phyloP scores from a whole-genome alignment of 805 yeast genomes.

The Huiozyma naganishii region DNA sequence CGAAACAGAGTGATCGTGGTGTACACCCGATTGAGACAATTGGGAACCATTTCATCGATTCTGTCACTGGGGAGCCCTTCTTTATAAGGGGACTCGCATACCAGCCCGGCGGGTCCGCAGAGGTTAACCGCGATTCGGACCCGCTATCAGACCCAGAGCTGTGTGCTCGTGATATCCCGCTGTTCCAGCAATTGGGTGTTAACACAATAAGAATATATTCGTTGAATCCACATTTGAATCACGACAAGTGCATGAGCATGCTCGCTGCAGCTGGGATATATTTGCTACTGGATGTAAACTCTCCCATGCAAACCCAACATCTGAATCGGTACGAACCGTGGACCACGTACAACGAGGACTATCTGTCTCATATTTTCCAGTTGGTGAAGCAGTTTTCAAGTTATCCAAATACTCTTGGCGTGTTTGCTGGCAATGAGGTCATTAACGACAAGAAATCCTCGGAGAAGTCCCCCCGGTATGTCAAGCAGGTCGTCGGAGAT shows the following conservation, averaged over 20 bases:
- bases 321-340: conserved; percentile 89
- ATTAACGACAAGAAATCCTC: conserved; percentile 71
- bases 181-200: conserved; percentile 76
- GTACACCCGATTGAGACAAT: conserved; percentile 59
- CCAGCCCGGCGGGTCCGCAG: conserved; percentile 93
- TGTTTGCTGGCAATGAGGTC: conserved; percentile 87
- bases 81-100: conserved; percentile 83
- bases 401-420: conserved; percentile 83
- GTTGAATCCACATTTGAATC: conserved; percentile 69
- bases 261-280: conserved; percentile 91
- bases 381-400: conserved; percentile 72
- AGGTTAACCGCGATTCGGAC: conserved; percentile 44
- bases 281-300: conserved; percentile 80
- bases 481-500: conserved; percentile 73
- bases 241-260: conserved; percentile 84
- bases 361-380: conserved; percentile 64
- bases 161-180: conserved; percentile 73
- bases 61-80: conserved; percentile 67
- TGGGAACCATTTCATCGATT: conserved; percentile 67
- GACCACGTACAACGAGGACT: conserved; percentile 66
- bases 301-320: conserved; percentile 70
- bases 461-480: conserved; percentile 55
- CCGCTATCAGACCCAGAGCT: conserved; percentile 62
- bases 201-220: conserved; percentile 86
- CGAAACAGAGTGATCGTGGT: conserved; percentile 4